Evolutionary conservation across 2,329 filamentous ascomycete species (phyloP).

Genomic region (Penicillium sp.): DNA sequence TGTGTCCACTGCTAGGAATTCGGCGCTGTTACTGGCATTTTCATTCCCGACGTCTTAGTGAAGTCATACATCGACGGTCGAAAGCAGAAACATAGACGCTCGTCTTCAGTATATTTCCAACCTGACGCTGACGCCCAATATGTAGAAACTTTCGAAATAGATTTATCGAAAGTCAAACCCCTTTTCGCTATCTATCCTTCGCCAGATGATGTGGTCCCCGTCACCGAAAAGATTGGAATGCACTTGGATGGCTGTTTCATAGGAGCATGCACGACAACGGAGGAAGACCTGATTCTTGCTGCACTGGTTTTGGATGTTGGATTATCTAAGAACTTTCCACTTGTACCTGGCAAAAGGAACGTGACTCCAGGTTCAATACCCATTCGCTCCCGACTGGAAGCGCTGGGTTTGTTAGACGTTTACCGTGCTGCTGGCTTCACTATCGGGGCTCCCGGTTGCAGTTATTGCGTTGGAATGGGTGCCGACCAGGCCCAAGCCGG

Average conservation of each 20-base stretch:
- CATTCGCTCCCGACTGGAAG: conserved; percentile 35
- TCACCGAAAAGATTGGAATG: conserved; percentile 27
- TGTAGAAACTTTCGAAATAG: conserved; percentile 33
- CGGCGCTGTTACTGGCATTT: conserved; percentile 42
- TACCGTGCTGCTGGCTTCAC: conserved; percentile 42
- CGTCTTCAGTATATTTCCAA: conserved; percentile 34
- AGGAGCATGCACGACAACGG: conserved; percentile 45
- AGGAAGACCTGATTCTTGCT: conserved; percentile 43
- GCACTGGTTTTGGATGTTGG: conserved; percentile 40
- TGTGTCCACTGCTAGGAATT: conserved; percentile 40
- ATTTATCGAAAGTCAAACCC: conserved; percentile 35
- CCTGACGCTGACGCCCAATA: conserved; percentile 39
- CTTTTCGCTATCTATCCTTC: conserved; percentile 40
- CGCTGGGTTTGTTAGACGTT: conserved; percentile 31
- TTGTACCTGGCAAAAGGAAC: conserved; percentile 31
- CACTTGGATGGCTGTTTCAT: conserved; percentile 45
- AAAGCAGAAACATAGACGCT: conserved; percentile 29
- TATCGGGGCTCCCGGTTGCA: conserved; percentile 40
- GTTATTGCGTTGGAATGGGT: conserved; percentile 43
- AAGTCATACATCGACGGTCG: conserved; percentile 31
- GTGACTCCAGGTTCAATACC: conserved; percentile 40
- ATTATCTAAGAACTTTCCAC: conserved; percentile 25
- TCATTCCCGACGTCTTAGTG: conserved; percentile 37
- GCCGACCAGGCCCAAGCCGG: conserved; percentile 38
- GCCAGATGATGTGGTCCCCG: conserved; percentile 43